Base-by-base conservation (phyloP, 75 land plant species). In the Adiantum capillusveneris region DNA sequence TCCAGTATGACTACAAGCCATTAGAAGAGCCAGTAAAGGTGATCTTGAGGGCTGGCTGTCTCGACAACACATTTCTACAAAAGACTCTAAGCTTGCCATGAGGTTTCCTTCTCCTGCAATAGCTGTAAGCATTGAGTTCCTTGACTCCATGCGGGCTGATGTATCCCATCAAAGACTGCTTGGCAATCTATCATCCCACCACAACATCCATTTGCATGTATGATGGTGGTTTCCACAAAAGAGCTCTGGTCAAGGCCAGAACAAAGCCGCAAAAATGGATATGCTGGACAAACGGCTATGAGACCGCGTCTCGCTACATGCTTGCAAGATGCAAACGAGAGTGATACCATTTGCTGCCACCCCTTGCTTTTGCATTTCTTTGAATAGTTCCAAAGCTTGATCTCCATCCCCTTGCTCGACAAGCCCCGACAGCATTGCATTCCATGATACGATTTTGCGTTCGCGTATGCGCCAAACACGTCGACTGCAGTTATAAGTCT, bases 321-420 rank as follows among this genome's bases (percentile, higher is more conserved):
- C 50, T 46, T 46, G 50, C 17, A 46, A 21, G 50, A 21, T 21
- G 50, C 17, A 6, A 14, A 46, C 50, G 3, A 46, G 50, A n/a
- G 50, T 46, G 22, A 46, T 21, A 6, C 14, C 50, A 21, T 46
- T 46, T 2, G 50, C 12, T 21, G 22, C 5, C 50, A 46, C 50
- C 17, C 50, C 50, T 46, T 46, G 2, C 50, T 46, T 14, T 17
- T 55, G 57, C 57, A 55, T 55, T 55, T 26, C 18, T 30, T n/a
- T 30, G 16, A 22, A 55, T 2, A 55, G 24, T 2, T 20, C 12
- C 29, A 55, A 30, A 20, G 57, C 57, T 9, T 55, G 12, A 11
- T 28, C 31, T 17, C 57, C 57, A 17, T 55, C 27, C 21, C 57
- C 57, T 14, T 55, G 57, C 31, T 55, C 57, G 12, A 30, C 57